These are phyloP conservation scores for Ceratobasidium sp. DNA, from an alignment of 1,284 basidiomycete genomes.

Conservation along the genomic window DNA sequence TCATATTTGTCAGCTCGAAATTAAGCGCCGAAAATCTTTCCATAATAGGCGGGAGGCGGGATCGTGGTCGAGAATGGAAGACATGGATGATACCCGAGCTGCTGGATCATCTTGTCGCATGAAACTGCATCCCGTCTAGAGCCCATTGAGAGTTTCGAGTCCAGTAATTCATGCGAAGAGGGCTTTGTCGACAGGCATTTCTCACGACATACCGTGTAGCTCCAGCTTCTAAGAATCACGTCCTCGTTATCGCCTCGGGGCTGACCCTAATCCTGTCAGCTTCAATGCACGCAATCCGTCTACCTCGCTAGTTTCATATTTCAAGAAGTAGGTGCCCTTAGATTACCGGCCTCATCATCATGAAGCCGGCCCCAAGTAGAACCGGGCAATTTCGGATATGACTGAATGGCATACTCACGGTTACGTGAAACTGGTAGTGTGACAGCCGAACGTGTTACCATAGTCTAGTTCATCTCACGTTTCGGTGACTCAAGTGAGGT, in stretches of 20 bases:
- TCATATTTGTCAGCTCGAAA: background rate
- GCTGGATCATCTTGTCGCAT: background rate
- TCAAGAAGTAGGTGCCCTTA: background rate
- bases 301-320: background rate
- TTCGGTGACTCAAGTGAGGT: too few species aligned
- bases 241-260: background rate
- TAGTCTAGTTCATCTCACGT: too few species aligned
- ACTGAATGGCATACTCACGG: background rate
- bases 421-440: background rate
- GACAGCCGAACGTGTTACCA: too few species aligned
- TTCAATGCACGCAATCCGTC: background rate
- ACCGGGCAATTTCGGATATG: background rate
- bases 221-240: background rate
- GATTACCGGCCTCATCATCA: background rate
- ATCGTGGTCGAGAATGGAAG: background rate
- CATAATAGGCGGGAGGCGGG: background rate
- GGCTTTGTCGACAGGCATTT: background rate
- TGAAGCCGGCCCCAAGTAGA: background rate
- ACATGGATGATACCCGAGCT: background rate
- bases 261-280: background rate
- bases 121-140: background rate
- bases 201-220: conserved; percentile 2
- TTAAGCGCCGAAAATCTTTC: background rate
- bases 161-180: background rate
- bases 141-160: too few species aligned